A percentile compares a stretch with the other conserved stretches of the same genome.
These are phyloP conservation scores for Hydnum rufescens DNA, from an alignment of 768 basidiomycete genomes.

Conservation along the genomic window DNA sequence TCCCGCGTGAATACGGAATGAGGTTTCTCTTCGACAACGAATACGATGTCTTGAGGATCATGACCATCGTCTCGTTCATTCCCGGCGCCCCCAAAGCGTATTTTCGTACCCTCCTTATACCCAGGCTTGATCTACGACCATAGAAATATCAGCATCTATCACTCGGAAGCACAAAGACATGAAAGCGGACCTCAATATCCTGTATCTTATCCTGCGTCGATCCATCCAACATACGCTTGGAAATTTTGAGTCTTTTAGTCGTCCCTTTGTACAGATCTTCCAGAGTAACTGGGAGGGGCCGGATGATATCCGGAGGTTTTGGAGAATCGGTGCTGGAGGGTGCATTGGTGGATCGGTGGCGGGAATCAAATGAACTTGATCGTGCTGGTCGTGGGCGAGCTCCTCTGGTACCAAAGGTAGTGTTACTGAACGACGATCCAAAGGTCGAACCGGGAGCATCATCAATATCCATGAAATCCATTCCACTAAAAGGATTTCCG, in stretches of 20 bases:
- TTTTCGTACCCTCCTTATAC: slow-evolving; percentile 93
- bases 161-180: not conserved
- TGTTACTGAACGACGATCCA: too few species aligned
- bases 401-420: slow-evolving; percentile 10
- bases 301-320: slow-evolving; percentile 33
- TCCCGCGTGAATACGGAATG: slow-evolving; percentile 58
- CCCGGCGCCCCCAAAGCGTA: slow-evolving; percentile 72
- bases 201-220: slow-evolving; percentile 69
- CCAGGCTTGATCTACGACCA: slow-evolving; percentile 35
- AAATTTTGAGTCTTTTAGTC: slow-evolving; percentile 76
- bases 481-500: slow-evolving; percentile 13
- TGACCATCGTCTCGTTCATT: slow-evolving; percentile 46
- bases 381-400: slow-evolving; percentile 10
- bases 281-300: slow-evolving; percentile 67
- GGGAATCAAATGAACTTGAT: slow-evolving; percentile 12
- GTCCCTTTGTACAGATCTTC: slow-evolving; percentile 73
- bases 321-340: slow-evolving; percentile 19
- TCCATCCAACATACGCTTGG: slow-evolving; percentile 51
- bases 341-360: slow-evolving; percentile 11
- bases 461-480: slow-evolving; percentile 16
- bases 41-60: slow-evolving; percentile 78
- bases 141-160: not conserved
- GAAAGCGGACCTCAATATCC: slow-evolving; percentile 41
- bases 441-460: slow-evolving; percentile 28
- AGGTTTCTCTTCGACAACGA: slow-evolving; percentile 90